A percentile compares a stretch with the other conserved stretches of the same genome.
These are phyloP conservation scores for Aspergillus luchuensis DNA, from an alignment of 2,329 filamentous ascomycete genomes.

Conservation along the genomic window DNA sequence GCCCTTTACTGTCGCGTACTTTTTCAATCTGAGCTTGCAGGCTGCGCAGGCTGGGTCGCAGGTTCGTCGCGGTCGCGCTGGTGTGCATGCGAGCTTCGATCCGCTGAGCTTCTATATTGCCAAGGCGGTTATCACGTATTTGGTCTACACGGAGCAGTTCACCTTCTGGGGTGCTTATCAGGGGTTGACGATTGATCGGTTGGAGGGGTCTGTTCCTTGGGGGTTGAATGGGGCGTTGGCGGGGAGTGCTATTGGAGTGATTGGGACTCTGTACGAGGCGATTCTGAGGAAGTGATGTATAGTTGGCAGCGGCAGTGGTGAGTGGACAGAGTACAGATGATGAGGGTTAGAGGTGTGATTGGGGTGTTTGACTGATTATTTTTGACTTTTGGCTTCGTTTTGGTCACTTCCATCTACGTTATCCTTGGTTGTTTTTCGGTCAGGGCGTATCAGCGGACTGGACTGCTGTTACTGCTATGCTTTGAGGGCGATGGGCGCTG, in stretches of 20 bases:
- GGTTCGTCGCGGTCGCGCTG: conserved; percentile 11
- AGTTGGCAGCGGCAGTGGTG: background rate
- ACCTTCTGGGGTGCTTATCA: conserved; percentile 42
- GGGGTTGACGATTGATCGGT: conserved; percentile 37
- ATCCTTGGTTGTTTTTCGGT: too few relatives aligned
- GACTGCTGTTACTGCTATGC: too few relatives aligned
- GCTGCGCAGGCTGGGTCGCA: conserved; percentile 33
- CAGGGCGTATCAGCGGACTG: too few relatives aligned
- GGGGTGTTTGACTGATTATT: too few relatives aligned
- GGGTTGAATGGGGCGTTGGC: conserved; percentile 44
- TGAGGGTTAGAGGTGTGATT: too few relatives aligned
- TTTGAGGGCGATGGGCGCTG: too few relatives aligned
- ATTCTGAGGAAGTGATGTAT: conserved; percentile 43
- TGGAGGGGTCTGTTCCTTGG: conserved; percentile 43
- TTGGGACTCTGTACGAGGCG: conserved; percentile 50
- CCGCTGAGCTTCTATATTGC: conserved; percentile 87
- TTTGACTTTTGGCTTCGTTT: too few relatives aligned
- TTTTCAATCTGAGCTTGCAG: conserved; percentile 78
- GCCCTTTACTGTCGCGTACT: conserved; percentile 76
- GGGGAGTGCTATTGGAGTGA: conserved; percentile 43
- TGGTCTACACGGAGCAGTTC: conserved; percentile 67
- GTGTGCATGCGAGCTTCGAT: conserved; percentile 59
- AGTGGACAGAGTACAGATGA: background rate
- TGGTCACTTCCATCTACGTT: too few relatives aligned
- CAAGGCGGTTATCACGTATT: conserved; percentile 79